Conservation (phyloP, 23 red algal genomes). For the Gracilaria caudata region DNA sequence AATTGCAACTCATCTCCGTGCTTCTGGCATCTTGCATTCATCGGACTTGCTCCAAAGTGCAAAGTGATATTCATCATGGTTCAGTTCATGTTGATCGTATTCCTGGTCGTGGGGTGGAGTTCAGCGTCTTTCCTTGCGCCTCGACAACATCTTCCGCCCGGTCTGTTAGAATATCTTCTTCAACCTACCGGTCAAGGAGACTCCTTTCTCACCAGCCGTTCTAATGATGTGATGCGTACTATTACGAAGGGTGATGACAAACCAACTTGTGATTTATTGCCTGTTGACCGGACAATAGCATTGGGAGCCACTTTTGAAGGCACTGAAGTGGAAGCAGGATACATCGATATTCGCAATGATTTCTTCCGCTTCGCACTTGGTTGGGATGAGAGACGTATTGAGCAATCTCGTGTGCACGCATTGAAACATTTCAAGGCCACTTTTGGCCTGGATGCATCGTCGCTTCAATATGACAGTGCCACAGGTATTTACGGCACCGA, state of each 20-base stretch:
- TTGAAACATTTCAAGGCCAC: not conserved
- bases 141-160: not conserved
- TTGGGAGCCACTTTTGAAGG: not conserved
- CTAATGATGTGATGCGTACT: not conserved
- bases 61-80: not conserved
- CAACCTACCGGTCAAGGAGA: not conserved
- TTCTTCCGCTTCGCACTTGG: slow-evolving; percentile 4
- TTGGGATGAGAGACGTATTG: not conserved
- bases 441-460: not conserved
- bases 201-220: not conserved
- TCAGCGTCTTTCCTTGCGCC: not conserved
- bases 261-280: slow-evolving; percentile 1
- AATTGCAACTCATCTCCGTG: too few relatives aligned
- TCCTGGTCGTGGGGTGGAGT: not conserved
- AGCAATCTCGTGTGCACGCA: not conserved
- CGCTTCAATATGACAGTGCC: not conserved
- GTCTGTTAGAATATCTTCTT: not conserved
- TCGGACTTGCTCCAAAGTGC: not conserved
- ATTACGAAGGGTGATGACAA: not conserved
- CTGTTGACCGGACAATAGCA: not conserved
- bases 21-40: too few relatives aligned
- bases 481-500: not conserved
- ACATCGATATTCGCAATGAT: not conserved
- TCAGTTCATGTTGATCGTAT: not conserved
- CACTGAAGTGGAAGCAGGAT: not conserved